Conservation (phyloP, 371 early-diverging fungal genomes). For the Apophysomyces elegans region DNA sequence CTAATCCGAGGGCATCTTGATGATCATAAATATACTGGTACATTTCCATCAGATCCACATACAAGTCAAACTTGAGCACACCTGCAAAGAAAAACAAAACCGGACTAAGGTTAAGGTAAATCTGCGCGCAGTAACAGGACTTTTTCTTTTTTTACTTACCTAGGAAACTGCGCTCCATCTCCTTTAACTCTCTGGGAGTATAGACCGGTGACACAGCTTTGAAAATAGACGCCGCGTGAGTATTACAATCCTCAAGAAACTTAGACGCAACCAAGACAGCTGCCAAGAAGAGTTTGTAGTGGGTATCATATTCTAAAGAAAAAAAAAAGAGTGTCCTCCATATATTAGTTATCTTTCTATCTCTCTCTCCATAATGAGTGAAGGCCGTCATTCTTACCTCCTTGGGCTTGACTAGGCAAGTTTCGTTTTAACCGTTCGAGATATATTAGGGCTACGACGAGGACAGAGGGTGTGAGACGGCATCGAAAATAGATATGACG, state of each 20-base stretch:
- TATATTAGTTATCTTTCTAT: too few relatives aligned
- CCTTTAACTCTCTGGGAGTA: conserved; percentile 60
- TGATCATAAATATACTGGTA: conserved; percentile 25
- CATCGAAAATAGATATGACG: conserved; percentile 43
- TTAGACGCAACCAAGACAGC: conserved; percentile 75
- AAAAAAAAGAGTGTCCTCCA: too few relatives aligned
- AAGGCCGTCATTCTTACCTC: conserved; percentile 33
- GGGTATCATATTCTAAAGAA: conserved; percentile 65
- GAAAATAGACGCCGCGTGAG: conserved; percentile 37
- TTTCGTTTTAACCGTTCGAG: conserved; percentile 67
- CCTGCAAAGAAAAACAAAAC: conserved; percentile 3
- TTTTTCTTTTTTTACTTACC: conserved; percentile 22
- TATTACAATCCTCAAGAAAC: conserved; percentile 63
- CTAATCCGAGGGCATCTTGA: conserved; percentile 20
- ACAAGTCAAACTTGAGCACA: conserved; percentile 19
- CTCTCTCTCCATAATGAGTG: background rate
- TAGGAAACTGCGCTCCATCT: conserved; percentile 55
- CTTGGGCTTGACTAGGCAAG: conserved; percentile 65
- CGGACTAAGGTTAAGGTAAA: too few relatives aligned
- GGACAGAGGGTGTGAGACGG: conserved; percentile 43
- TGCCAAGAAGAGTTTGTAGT: conserved; percentile 74
- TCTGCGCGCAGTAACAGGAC: background rate
- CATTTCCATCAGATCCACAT: conserved; percentile 24
- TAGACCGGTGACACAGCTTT: conserved; percentile 51
- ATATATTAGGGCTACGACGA: conserved; percentile 72